Evolutionary conservation across 2,329 filamentous ascomycete species (phyloP).

Genomic region (Penicillium brevicompactum): DNA sequence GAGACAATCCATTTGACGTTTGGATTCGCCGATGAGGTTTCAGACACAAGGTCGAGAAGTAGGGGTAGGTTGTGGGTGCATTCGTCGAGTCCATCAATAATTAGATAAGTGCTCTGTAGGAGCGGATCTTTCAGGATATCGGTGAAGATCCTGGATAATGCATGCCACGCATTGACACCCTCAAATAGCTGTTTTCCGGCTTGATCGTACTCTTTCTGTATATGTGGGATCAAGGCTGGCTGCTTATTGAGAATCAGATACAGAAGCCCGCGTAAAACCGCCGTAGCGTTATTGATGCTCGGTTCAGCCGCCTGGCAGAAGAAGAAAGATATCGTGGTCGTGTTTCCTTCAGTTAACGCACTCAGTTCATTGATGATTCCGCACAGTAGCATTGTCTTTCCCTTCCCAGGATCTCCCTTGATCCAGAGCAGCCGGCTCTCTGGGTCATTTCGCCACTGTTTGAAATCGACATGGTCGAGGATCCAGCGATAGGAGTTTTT

Average conservation of each 20-base stretch:
- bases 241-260: constrained; percentile 42
- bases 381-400: constrained; percentile 31
- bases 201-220: constrained; percentile 36
- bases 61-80: too few relatives aligned
- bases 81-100: too few relatives aligned
- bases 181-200: constrained; percentile 44
- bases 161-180: constrained; percentile 39
- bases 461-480: constrained; percentile 19
- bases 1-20: too few relatives aligned
- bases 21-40: too few relatives aligned
- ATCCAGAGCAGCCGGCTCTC: constrained; percentile 22
- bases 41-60: too few relatives aligned
- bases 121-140: constrained; percentile 49
- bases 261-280: constrained; percentile 49
- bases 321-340: not conserved
- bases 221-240: constrained; percentile 34
- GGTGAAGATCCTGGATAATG: constrained; percentile 41
- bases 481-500: constrained; percentile 26
- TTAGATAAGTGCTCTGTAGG: too few relatives aligned
- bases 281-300: constrained; percentile 40
- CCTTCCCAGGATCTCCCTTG: constrained; percentile 26
- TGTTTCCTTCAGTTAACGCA: constrained; percentile 8
- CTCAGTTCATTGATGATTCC: constrained; percentile 24
- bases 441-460: constrained; percentile 16
- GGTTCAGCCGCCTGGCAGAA: constrained; percentile 48